Evolutionary conservation across 2,329 filamentous ascomycete species (phyloP), one percentile per base, ranked within the genome.

Genomic region (Daldinia eschscholtzii): DNA sequence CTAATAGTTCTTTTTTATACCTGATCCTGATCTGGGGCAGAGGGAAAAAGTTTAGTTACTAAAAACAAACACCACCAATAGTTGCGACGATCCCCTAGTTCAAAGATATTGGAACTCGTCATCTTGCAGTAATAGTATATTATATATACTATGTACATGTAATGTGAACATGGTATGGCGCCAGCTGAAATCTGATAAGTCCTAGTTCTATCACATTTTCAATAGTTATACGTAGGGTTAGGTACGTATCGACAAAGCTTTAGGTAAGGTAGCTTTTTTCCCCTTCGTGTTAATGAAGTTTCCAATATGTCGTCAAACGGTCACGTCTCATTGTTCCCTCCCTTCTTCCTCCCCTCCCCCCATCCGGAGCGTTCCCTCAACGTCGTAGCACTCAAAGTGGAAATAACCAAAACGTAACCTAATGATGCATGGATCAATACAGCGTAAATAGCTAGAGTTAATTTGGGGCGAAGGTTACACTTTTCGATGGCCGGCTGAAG

Each of bases 371-470:
- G 20, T 37, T 7, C 55, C 57, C 59, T 64, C 63, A 42, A 23
- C 64, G 53, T 61, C 42, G 61, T 58, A 37, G 58, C 20, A 61
- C 61, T 18, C 48, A 35, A 59, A 39, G 58, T 55, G 65, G 65
- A 39, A 30, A 10, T 52, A 48, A 48, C 48, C 12, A 9, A 10
- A 57, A 52, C 20, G 59, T 52, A 61, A 63, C 58, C 62, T 61
- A 66, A 65, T 58, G 57, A 70, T 61, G 65, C 59, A 61, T n/a
- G n/a, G 68, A 70, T 64, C 65, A 33, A 20, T 56, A 23, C 33
- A 46, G 26, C 23, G 3, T 30, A 50, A 33, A 63, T 65, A 64
- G 55, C 48, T 61, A 23, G 33, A 55, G 39, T 58, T 35, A 56
- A 46, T 63, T 53, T 44, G 23, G 37, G 44, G 50, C 52, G 26